phyloP scores from a whole-genome alignment of 768 basidiomycete species.

The Amanita rubescens region DNA sequence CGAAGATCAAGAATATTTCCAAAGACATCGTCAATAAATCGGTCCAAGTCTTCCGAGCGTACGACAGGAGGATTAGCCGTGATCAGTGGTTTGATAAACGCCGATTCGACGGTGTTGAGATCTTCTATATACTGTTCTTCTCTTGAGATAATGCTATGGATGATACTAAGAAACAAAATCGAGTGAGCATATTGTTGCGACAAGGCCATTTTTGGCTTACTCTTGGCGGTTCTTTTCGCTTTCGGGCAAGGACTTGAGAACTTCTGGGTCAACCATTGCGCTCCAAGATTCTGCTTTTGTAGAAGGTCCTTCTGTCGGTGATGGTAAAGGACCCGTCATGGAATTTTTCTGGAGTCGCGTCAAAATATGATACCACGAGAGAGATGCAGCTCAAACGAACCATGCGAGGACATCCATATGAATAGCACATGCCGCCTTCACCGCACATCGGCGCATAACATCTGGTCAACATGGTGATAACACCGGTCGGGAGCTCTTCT shows the following conservation, averaged over 20 bases:
- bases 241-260: conserved; percentile 47
- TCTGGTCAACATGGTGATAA: conserved; percentile 79
- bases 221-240: conserved; percentile 83
- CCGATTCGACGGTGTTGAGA: conserved; percentile 73
- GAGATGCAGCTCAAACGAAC: conserved; percentile 23
- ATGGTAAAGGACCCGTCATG: conserved; percentile 18
- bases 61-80: conserved; percentile 36
- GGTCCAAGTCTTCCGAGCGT: conserved; percentile 52
- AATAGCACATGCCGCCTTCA: conserved; percentile 74
- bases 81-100: conserved; percentile 45
- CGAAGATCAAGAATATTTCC: conserved; percentile 81
- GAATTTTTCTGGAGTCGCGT: conserved; percentile 20
- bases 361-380: not conserved
- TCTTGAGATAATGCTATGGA: conserved; percentile 83
- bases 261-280: conserved; percentile 34
- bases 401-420: conserved; percentile 71
- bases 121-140: conserved; percentile 90
- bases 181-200: not conserved
- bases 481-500: conserved; percentile 76
- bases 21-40: conserved; percentile 85
- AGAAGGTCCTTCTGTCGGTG: conserved; percentile 27
- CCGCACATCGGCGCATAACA: conserved; percentile 87
- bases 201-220: conserved; percentile 17
- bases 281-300: conserved; percentile 43
- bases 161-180: conserved; percentile 41